Base-by-base conservation (phyloP, 192 early-diverging fungal species). In the Spinellus fusiger region DNA sequence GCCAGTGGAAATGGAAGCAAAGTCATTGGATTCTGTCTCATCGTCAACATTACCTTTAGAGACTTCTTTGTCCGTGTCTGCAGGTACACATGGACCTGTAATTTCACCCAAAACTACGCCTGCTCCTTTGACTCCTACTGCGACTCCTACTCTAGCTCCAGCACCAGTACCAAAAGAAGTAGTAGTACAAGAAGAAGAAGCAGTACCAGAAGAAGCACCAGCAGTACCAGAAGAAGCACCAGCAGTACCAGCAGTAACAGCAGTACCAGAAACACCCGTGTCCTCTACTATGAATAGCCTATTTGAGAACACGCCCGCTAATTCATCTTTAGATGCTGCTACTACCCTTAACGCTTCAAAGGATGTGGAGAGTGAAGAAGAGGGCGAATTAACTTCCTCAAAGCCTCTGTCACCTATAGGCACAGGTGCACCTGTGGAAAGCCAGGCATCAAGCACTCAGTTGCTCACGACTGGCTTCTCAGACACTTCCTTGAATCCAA, bases 311-410 rank as follows among this genome's bases (percentile, higher is more conserved):
- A 15, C 50, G n/a, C 26, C 26, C 22, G 25, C 9, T 29, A 34
- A 6, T 18, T 15, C 29, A 23, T 9, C 53, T 22, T 27, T 10
- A 33, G n/a, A 32, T 37, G 10, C 29, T 1, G 20, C 22, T 5
- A 32, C 20, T 1, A 20, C 54, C 35, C 18, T 35, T 25, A 48
- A 29, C 25, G 25, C 25, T 10, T 12, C 22, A 51, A 29, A 29
- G 25, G n/a, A 29, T 29, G 52, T 25, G 28, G 65, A 67, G 7
- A 67, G 65, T 55, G 65, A 67, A 49, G 65, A 67, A 54, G 65
- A 67, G 27, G 58, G 58, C 6, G 57, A 67, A 31, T 57, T 61
- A 4, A 54, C 40, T 27, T 64, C 62, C 16, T 27, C 28, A 34
- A 48, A 52, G 56, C 49, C 53, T 13, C 29, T 28, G 34, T 56